phyloP scores from a whole-genome alignment of 257 asterid genomes.

The Agastache rugosa region DNA sequence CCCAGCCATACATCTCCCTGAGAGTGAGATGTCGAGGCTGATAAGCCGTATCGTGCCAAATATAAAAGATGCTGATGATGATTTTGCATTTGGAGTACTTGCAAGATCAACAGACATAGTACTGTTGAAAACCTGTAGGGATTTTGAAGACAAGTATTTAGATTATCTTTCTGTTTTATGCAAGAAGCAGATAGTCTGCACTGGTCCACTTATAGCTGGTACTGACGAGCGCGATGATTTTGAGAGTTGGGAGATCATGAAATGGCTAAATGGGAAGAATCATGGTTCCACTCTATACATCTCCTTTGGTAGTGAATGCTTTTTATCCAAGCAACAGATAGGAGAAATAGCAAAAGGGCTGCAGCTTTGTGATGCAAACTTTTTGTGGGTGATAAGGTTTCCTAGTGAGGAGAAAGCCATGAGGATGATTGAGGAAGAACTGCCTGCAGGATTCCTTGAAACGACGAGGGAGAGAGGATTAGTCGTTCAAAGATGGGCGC shows the following conservation, averaged over 20 bases:
- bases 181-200: slow-evolving; percentile 33
- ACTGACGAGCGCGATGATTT: not conserved
- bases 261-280: slow-evolving; percentile 39
- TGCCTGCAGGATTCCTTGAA: slow-evolving; percentile 43
- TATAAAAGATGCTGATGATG: slow-evolving; percentile 29
- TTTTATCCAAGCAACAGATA: slow-evolving; percentile 36
- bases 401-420: slow-evolving; percentile 28
- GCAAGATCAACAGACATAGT: slow-evolving; percentile 40
- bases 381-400: slow-evolving; percentile 44
- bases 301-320: slow-evolving; percentile 48
- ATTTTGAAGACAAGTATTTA: slow-evolving; percentile 41
- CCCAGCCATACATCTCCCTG: slow-evolving; percentile 34
- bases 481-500: slow-evolving; percentile 37
- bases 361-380: slow-evolving; percentile 27
- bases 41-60: not conserved
- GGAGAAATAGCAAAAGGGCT: slow-evolving; percentile 40
- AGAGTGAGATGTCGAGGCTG: slow-evolving; percentile 13
- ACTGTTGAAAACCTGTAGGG: slow-evolving; percentile 35
- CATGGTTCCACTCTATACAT: slow-evolving; percentile 40
- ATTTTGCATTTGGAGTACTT: slow-evolving; percentile 25
- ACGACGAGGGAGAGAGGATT: slow-evolving; percentile 36
- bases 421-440: not conserved
- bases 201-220: slow-evolving; percentile 32
- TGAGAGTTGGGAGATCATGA: slow-evolving; percentile 22
- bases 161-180: slow-evolving; percentile 37